Conservation (phyloP, 2,329 filamentous ascomycete genomes). For the Apiospora phragmitis region DNA sequence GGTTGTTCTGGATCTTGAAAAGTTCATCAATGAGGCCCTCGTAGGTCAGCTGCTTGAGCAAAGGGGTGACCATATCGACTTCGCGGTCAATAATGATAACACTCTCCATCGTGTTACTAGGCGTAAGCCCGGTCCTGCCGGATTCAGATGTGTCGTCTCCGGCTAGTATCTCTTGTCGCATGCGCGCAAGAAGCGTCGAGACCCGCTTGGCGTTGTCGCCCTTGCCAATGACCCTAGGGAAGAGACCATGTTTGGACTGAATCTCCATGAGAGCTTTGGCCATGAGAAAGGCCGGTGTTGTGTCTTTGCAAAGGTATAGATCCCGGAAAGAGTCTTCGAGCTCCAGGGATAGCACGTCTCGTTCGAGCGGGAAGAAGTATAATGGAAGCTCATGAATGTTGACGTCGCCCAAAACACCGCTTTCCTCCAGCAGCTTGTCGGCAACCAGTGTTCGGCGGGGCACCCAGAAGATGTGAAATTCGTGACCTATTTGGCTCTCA, state of each 20-base stretch:
- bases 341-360: conserved; percentile 88
- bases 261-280: conserved; percentile 93
- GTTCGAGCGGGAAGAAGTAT: conserved; percentile 88
- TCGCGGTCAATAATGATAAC: conserved; percentile 94
- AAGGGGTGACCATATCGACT: conserved; percentile 86
- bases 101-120: conserved; percentile 85
- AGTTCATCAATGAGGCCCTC: conserved; percentile 94
- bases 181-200: conserved; percentile 82
- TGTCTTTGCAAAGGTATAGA: conserved; percentile 86
- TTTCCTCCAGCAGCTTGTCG: conserved; percentile 88
- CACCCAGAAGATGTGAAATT: conserved; percentile 96
- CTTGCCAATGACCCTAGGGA: conserved; percentile 92
- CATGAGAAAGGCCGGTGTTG: conserved; percentile 84
- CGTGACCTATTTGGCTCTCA: conserved; percentile 87
- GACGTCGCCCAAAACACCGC: conserved; percentile 88
- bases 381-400: conserved; percentile 85
- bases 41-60: conserved; percentile 94
- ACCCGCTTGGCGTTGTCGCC: conserved; percentile 91
- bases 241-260: conserved; percentile 88
- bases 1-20: conserved; percentile 88
- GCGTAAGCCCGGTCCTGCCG: conserved; percentile 68
- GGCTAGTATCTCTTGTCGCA: conserved; percentile 85
- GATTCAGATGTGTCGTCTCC: conserved; percentile 70
- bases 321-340: conserved; percentile 84
- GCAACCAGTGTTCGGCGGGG: conserved; percentile 89